Conservation (phyloP, 345 rosid genomes). For the Noccaea bulbosa region DNA sequence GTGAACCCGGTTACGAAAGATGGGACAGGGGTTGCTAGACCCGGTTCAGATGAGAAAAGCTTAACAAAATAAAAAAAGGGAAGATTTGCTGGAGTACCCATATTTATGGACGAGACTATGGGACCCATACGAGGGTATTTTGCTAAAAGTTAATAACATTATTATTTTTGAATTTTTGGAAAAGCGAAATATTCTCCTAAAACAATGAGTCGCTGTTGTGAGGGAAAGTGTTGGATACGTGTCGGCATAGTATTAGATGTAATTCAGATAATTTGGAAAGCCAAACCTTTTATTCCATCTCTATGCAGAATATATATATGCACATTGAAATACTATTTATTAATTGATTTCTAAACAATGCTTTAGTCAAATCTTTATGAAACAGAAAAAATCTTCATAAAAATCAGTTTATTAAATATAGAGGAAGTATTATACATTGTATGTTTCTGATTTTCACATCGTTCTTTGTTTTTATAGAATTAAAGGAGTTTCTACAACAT, state of each 20-base stretch:
- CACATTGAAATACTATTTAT: not conserved
- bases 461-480: no score
- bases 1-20: constrained; percentile 54
- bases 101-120: constrained; percentile 56
- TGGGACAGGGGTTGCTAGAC: no score
- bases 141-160: not conserved
- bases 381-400: no score
- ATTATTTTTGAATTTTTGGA: not conserved
- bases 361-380: no score
- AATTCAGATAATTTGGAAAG: not conserved
- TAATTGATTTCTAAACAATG: no score
- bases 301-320: not conserved
- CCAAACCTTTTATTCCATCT: not conserved
- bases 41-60: constrained; percentile 45
- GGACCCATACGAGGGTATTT: constrained; percentile 40
- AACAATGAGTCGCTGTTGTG: not conserved
- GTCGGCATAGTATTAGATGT: constrained; percentile 8
- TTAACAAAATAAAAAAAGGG: not conserved
- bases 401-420: no score
- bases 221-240: constrained; percentile 9
- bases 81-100: constrained; percentile 47
- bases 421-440: no score
- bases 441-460: no score
- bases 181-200: no score
- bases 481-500: no score